Conservation (phyloP, 2,329 filamentous ascomycete species). For the Penicillium capsulatum region DNA sequence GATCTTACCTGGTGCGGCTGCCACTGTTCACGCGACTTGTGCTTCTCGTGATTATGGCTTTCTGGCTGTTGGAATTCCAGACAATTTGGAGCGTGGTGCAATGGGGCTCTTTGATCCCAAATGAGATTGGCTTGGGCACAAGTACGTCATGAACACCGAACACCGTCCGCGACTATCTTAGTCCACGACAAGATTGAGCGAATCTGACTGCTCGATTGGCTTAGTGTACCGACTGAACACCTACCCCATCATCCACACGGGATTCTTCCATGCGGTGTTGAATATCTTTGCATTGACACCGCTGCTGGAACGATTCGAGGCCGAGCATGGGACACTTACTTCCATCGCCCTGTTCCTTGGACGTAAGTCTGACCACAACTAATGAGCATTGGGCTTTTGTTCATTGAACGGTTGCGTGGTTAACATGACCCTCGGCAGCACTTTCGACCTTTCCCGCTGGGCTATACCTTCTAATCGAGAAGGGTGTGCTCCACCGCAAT, state of each 20-base stretch:
- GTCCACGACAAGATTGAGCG: too few species aligned
- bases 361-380: too few species aligned
- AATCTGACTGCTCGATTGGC: not conserved
- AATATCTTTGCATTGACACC: slow-evolving; percentile 78
- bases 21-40: slow-evolving; percentile 79
- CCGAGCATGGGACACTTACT: slow-evolving; percentile 84
- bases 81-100: slow-evolving; percentile 66
- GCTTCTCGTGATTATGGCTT: slow-evolving; percentile 60
- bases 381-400: too few species aligned
- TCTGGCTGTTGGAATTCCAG: slow-evolving; percentile 68
- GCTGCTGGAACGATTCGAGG: slow-evolving; percentile 89
- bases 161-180: too few species aligned
- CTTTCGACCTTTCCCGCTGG: slow-evolving; percentile 77
- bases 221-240: slow-evolving; percentile 89
- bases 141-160: slow-evolving; percentile 61
- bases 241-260: slow-evolving; percentile 79
- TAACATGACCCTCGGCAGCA: slow-evolving; percentile 46
- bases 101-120: slow-evolving; percentile 76
- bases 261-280: slow-evolving; percentile 73
- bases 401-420: slow-evolving; percentile 74
- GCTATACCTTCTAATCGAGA: slow-evolving; percentile 75
- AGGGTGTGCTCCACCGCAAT: slow-evolving; percentile 65
- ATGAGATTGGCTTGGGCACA: slow-evolving; percentile 65
- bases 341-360: slow-evolving; percentile 85
- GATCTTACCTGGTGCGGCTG: slow-evolving; percentile 78